Conservation (phyloP, 345 rosid species). For the Pistacia integerrima region DNA sequence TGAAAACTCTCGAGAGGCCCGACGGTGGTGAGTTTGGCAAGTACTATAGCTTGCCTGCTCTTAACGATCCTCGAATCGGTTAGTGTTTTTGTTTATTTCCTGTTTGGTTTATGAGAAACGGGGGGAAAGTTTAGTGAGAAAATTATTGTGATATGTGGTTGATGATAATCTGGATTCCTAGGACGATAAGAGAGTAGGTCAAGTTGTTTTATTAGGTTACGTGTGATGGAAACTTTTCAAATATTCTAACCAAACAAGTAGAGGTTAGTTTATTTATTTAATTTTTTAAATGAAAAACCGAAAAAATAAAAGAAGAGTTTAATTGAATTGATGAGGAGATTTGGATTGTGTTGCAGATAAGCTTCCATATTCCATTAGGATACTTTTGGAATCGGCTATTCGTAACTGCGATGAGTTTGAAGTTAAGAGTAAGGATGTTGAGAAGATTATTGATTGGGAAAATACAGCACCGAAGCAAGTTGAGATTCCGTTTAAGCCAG, state of each 20-base stretch:
- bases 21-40: slow-evolving; percentile 63
- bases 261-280: not conserved
- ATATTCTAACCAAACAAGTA: slow-evolving; percentile 7
- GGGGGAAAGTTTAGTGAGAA: not conserved
- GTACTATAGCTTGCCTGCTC: slow-evolving; percentile 70
- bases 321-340: not conserved
- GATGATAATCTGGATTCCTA: not conserved
- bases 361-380: slow-evolving; percentile 71
- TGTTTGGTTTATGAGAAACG: slow-evolving; percentile 14
- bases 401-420: slow-evolving; percentile 81
- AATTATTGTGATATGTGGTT: not conserved
- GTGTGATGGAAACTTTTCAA: not conserved
- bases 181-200: not conserved
- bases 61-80: slow-evolving; percentile 75
- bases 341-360: slow-evolving; percentile 43
- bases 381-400: slow-evolving; percentile 76
- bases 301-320: not conserved
- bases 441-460: slow-evolving; percentile 85
- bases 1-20: slow-evolving; percentile 70
- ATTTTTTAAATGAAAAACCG: not conserved
- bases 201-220: not conserved
- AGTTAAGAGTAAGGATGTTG: slow-evolving; percentile 77
- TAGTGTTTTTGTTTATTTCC: slow-evolving; percentile 24
- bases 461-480: slow-evolving; percentile 67
- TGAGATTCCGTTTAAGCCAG: slow-evolving; percentile 85